A percentile compares a stretch with the other conserved stretches of the same genome.
These are phyloP conservation scores for Tricholomella constricta DNA, from an alignment of 768 basidiomycete genomes.

Conservation along the genomic window DNA sequence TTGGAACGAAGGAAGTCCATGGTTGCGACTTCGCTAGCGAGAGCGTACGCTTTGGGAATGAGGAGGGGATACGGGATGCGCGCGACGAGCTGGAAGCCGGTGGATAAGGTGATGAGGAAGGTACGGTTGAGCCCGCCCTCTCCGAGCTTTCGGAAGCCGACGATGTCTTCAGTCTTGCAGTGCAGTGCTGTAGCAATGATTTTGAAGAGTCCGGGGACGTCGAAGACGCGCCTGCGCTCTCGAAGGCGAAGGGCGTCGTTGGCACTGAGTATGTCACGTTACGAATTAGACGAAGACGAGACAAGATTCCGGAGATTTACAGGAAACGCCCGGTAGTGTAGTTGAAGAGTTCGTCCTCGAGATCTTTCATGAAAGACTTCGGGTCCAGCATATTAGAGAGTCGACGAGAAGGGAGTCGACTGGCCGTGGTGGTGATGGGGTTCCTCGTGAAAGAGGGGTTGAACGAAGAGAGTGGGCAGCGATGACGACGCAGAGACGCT, in stretches of 20 bases:
- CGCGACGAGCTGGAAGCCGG: conserved; percentile 33
- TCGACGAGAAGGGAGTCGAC: conserved; percentile 16
- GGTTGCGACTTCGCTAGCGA: conserved; percentile 41
- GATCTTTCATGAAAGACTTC: conserved; percentile 24
- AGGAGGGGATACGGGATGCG: conserved; percentile 35
- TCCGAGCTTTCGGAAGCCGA: conserved; percentile 38
- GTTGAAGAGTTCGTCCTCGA: conserved; percentile 33
- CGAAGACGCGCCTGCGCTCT: conserved; percentile 38
- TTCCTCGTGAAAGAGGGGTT: conserved; percentile 16
- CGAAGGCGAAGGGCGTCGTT: conserved; percentile 36
- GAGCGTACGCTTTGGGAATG: conserved; percentile 25
- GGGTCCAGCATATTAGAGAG: conserved; percentile 20
- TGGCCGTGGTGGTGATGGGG: conserved; percentile 21
- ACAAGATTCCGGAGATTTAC: conserved; percentile 35
- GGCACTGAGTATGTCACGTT: conserved; percentile 27
- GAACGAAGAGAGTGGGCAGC: conserved; percentile 17
- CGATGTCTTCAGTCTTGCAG: conserved; percentile 33
- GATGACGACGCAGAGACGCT: conserved; percentile 15
- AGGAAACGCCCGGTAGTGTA: conserved; percentile 38
- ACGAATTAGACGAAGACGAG: conserved; percentile 26
- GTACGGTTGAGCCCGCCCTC: conserved; percentile 43
- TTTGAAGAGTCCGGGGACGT: conserved; percentile 25
- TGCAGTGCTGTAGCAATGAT: conserved; percentile 27
- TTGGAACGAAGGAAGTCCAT: conserved; percentile 33
- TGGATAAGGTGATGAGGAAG: conserved; percentile 36